Evolutionary conservation across 75 land plant species (phyloP).

Genomic region (Adiantum capillusveneris): DNA sequence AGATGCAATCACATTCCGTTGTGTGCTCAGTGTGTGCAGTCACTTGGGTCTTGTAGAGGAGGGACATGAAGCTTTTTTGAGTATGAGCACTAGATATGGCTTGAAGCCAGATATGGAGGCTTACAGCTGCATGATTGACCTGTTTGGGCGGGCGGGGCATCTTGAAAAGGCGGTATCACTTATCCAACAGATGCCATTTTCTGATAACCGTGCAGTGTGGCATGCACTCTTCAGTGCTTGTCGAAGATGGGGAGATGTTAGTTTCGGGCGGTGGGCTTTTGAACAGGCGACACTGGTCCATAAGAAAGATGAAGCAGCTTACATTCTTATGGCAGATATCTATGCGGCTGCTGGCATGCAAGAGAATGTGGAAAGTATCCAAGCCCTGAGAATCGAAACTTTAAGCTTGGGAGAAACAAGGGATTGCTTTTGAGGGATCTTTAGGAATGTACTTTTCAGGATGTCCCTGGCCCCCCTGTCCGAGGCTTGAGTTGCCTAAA

Average conservation of each 20-base stretch:
- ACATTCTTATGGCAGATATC: slow-evolving; percentile 41
- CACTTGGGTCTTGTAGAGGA: slow-evolving; percentile 24
- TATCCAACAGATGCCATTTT: slow-evolving; percentile 25
- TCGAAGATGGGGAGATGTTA: slow-evolving; percentile 15
- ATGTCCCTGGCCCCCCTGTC: too few relatives aligned
- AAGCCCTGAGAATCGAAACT: slow-evolving; percentile 11
- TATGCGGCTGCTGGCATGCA: slow-evolving; percentile 49
- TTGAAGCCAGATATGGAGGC: slow-evolving; percentile 22
- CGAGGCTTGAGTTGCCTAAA: too few relatives aligned
- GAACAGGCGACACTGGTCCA: slow-evolving; percentile 43
- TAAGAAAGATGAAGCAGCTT: slow-evolving; percentile 46
- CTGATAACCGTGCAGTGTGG: slow-evolving; percentile 27
- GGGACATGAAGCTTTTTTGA: slow-evolving; percentile 16
- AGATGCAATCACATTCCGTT: slow-evolving; percentile 23
- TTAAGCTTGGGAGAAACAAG: not conserved
- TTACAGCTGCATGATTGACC: slow-evolving; percentile 26
- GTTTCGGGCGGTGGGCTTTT: slow-evolving; percentile 9
- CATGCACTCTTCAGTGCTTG: slow-evolving; percentile 31
- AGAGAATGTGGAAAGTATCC: slow-evolving; percentile 48
- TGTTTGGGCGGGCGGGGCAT: slow-evolving; percentile 16
- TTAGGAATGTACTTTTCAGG: too few relatives aligned
- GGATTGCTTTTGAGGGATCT: too few relatives aligned
- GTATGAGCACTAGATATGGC: slow-evolving; percentile 15
- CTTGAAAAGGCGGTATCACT: slow-evolving; percentile 23
- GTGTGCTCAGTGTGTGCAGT: slow-evolving; percentile 26